Conservation (phyloP, 225 moss, liverwort and hornwort genomes). For the Physcomitrellopsis africana region DNA sequence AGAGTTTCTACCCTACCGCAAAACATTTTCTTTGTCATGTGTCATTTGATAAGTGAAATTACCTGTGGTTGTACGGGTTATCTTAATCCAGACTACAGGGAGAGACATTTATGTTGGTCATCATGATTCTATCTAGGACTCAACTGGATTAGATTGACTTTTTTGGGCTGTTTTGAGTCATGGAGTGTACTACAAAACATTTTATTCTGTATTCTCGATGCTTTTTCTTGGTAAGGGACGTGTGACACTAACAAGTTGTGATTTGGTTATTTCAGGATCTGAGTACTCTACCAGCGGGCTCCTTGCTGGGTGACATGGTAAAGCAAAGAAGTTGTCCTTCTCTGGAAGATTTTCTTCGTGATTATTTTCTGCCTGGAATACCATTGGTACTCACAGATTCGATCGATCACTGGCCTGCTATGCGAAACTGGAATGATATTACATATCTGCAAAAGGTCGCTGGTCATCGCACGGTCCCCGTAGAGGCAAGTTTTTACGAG, state of each 20-base stretch:
- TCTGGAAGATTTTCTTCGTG: constrained; percentile 78
- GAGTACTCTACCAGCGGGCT: constrained; percentile 59
- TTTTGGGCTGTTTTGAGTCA: not conserved
- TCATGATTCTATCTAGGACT: constrained; percentile 16
- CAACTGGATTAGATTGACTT: constrained; percentile 1
- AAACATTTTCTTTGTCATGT: not conserved
- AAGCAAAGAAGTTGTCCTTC: constrained; percentile 65
- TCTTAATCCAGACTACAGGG: constrained; percentile 5
- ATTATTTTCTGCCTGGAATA: constrained; percentile 67
- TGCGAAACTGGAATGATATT: constrained; percentile 81
- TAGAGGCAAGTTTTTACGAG: constrained; percentile 64
- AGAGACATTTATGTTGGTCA: not conserved
- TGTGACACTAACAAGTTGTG: constrained; percentile 24
- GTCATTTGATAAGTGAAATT: constrained; percentile 14
- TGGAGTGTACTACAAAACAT: not conserved
- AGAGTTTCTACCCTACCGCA: constrained; percentile 12
- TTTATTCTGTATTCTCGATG: constrained; percentile 3
- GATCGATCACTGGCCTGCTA: constrained; percentile 87
- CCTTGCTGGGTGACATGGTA: constrained; percentile 53
- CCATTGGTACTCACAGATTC: constrained; percentile 72
- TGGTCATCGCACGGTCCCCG: constrained; percentile 92
- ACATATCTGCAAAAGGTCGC: constrained; percentile 69
- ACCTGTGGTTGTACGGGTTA: not conserved
- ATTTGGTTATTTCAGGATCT: constrained; percentile 60
- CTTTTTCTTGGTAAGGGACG: constrained; percentile 11